Conservation (phyloP, 768 basidiomycete genomes). For the Gelatoporia subvermispora region DNA sequence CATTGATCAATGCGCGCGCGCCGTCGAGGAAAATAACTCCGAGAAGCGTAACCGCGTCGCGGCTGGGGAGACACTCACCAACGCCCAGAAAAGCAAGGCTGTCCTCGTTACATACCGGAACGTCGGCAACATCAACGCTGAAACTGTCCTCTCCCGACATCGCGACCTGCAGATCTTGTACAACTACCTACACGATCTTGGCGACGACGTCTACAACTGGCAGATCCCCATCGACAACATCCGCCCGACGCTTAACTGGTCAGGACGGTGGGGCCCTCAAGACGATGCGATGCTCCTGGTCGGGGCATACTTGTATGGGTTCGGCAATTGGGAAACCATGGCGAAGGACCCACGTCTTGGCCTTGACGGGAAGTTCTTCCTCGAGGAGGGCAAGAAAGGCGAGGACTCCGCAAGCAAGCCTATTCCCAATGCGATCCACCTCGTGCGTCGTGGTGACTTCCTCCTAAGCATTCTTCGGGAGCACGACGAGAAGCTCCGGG, state of each 20-base stretch:
- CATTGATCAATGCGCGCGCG: constrained; percentile 75
- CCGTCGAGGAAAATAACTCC: constrained; percentile 79
- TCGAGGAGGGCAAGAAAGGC: constrained; percentile 95
- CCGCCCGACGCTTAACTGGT: constrained; percentile 93
- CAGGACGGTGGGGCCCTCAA: constrained; percentile 86
- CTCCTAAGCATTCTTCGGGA: constrained; percentile 79
- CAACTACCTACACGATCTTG: constrained; percentile 64
- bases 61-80: constrained; percentile 84
- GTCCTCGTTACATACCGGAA: constrained; percentile 88
- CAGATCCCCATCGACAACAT: constrained; percentile 87
- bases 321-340: constrained; percentile 97
- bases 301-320: constrained; percentile 89
- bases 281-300: constrained; percentile 95
- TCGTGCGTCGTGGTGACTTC: constrained; percentile 95
- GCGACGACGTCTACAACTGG: constrained; percentile 77
- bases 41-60: constrained; percentile 72
- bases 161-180: constrained; percentile 87
- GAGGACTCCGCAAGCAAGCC: constrained; percentile 80
- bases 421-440: constrained; percentile 96
- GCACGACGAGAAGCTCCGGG: constrained; percentile 86
- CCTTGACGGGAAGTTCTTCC: constrained; percentile 91
- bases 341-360: constrained; percentile 80
- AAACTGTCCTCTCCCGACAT: constrained; percentile 87
- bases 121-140: constrained; percentile 94
- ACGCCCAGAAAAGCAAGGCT: constrained; percentile 95